These are phyloP conservation scores for Aspergillus sojae DNA, from an alignment of 2,329 filamentous ascomycete species.

Conservation along the genomic window DNA sequence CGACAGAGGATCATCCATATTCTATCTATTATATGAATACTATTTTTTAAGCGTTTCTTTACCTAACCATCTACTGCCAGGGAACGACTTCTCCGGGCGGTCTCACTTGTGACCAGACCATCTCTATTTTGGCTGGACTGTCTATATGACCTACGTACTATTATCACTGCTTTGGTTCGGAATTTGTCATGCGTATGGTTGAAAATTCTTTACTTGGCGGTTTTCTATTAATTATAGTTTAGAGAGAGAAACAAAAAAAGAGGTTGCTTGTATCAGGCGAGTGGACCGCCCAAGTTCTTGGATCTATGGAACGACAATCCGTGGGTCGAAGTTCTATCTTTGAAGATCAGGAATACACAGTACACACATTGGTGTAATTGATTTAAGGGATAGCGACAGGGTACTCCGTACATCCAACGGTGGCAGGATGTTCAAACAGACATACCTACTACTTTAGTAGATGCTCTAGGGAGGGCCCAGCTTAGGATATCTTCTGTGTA, in stretches of 20 bases:
- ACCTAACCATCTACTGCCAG: not conserved
- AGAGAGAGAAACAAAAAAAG: not conserved
- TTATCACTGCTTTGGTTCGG: not conserved
- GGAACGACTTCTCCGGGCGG: not conserved
- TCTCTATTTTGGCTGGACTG: not conserved
- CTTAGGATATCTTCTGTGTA: not conserved
- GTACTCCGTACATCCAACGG: not conserved
- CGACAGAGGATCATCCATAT: no score
- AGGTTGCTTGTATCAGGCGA: not conserved
- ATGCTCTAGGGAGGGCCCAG: not conserved
- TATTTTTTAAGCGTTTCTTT: not conserved
- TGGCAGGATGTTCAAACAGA: not conserved
- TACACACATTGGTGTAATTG: not conserved
- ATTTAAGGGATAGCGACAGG: not conserved
- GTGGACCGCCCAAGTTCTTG: conserved; percentile 3
- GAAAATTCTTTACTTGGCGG: not conserved
- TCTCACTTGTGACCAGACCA: not conserved
- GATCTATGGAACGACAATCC: conserved; percentile 7
- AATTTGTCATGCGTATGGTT: not conserved
- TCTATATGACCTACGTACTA: not conserved
- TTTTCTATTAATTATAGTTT: not conserved
- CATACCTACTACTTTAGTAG: not conserved
- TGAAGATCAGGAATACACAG: not conserved
- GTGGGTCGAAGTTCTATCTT: conserved; percentile 3
- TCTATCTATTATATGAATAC: not conserved